phyloP scores from a whole-genome alignment of 805 yeast genomes.

The Cyberlindnera euphorbiae region DNA sequence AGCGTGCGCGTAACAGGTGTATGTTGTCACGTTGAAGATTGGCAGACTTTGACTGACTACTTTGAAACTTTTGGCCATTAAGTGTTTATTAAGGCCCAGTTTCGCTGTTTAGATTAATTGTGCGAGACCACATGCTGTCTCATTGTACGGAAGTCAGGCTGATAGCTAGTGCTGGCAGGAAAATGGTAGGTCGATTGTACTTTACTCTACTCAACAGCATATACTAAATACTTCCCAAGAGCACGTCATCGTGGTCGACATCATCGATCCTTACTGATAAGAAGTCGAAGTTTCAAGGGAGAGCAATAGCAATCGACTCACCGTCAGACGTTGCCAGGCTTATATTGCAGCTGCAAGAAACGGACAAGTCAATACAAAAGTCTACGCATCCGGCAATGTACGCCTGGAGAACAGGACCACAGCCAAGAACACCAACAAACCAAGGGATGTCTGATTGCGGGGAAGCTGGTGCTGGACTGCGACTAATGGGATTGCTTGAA shows the following conservation, averaged over 20 bases:
- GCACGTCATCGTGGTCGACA: slow-evolving; percentile 32
- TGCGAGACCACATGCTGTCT: no score
- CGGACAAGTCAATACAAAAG: slow-evolving; percentile 45
- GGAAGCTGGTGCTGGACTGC: slow-evolving; percentile 68
- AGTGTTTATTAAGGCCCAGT: no score
- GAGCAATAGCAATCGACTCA: slow-evolving; percentile 39
- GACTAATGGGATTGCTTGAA: slow-evolving; percentile 51
- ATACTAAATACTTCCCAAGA: no score
- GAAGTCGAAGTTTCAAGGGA: slow-evolving; percentile 66
- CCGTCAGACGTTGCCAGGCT: slow-evolving; percentile 39
- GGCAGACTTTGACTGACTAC: slow-evolving; percentile 1
- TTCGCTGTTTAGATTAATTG: no score
- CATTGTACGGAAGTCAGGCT: no score
- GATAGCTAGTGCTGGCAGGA: no score
- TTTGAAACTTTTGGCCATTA: no score
- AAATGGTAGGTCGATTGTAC: no score
- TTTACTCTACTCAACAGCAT: no score
- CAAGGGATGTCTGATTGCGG: slow-evolving; percentile 71
- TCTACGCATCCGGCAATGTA: slow-evolving; percentile 71
- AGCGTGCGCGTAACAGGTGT: no score
- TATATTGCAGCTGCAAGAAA: slow-evolving; percentile 36
- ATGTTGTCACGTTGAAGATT: neutral
- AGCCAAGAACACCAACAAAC: slow-evolving; percentile 20
- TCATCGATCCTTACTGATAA: slow-evolving; percentile 40
- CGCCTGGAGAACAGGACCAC: slow-evolving; percentile 52